Evolutionary conservation across 768 basidiomycete species (phyloP).

Genomic region (Megacollybia marginata): DNA sequence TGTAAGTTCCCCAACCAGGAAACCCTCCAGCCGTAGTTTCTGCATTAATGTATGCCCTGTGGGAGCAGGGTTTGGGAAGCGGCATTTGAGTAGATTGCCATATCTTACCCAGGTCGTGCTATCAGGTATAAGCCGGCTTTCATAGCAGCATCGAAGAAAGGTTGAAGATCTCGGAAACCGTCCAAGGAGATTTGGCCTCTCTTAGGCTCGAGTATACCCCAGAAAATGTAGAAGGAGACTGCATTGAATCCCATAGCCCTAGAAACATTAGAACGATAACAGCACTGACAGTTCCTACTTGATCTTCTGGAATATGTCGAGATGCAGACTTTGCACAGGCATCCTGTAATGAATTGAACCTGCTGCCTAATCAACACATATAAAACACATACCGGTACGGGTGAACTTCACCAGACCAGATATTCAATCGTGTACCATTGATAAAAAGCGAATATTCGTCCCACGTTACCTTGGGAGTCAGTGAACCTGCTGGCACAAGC

Average conservation of each 20-base stretch:
- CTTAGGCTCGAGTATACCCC: conserved; percentile 39
- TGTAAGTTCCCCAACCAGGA: conserved; percentile 50
- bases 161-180: conserved; percentile 45
- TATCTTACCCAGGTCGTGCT: conserved; percentile 37
- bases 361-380: background rate
- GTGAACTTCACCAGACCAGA: conserved; percentile 37
- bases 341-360: conserved; percentile 15
- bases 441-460: conserved; percentile 35
- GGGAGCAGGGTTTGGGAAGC: background rate
- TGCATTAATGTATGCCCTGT: conserved; percentile 38
- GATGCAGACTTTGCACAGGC: conserved; percentile 33
- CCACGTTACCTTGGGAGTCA: conserved; percentile 29
- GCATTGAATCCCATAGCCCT: conserved; percentile 37
- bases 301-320: conserved; percentile 38
- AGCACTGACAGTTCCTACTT: conserved; percentile 16
- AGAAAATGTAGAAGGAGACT: conserved; percentile 36
- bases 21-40: conserved; percentile 48
- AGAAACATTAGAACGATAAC: background rate
- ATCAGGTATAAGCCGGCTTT: conserved; percentile 50
- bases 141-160: conserved; percentile 48
- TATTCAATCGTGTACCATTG: conserved; percentile 31
- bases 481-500: background rate
- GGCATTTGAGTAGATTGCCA: conserved; percentile 1
- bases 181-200: conserved; percentile 45
- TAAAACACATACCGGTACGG: conserved; percentile 25